These are phyloP conservation scores for Colletotrichum spaethianum DNA, from an alignment of 2,329 filamentous ascomycete species.

Conservation along the genomic window DNA sequence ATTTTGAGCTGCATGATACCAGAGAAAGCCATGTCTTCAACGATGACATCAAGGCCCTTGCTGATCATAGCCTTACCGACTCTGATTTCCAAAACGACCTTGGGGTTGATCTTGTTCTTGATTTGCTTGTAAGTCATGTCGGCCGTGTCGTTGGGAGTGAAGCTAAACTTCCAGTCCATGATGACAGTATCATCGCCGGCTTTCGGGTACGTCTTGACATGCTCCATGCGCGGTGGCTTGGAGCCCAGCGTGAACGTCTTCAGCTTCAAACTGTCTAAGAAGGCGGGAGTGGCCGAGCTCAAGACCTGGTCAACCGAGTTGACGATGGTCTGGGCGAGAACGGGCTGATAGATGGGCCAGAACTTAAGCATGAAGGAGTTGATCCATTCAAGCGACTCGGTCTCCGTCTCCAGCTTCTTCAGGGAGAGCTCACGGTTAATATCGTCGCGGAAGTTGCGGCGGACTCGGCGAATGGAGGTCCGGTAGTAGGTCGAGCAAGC, in stretches of 20 bases:
- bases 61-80: conserved; percentile 97
- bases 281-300: conserved; percentile 90
- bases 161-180: conserved; percentile 99
- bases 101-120: conserved; percentile 97
- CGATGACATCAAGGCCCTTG: conserved; percentile 96
- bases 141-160: conserved; percentile 93
- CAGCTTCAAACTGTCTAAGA: conserved; percentile 93
- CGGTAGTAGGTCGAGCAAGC: conserved; percentile 95
- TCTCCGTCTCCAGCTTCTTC: conserved; percentile 88
- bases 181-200: conserved; percentile 94
- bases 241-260: conserved; percentile 94
- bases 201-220: conserved; percentile 98
- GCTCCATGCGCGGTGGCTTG: conserved; percentile 95
- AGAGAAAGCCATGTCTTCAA: conserved; percentile 97
- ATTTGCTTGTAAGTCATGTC: conserved; percentile 93
- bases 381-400: conserved; percentile 97
- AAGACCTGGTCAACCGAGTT: conserved; percentile 96
- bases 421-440: conserved; percentile 91
- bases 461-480: conserved; percentile 92
- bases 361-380: conserved; percentile 99
- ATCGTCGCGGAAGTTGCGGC: conserved; percentile 96
- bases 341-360: conserved; percentile 98
- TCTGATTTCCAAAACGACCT: conserved; percentile 93
- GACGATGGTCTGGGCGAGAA: conserved; percentile 92
- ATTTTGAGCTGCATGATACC: conserved; percentile 97